Evolutionary conservation across 2,329 filamentous ascomycete species (phyloP).

Genomic region (Fusarium marasasianum): DNA sequence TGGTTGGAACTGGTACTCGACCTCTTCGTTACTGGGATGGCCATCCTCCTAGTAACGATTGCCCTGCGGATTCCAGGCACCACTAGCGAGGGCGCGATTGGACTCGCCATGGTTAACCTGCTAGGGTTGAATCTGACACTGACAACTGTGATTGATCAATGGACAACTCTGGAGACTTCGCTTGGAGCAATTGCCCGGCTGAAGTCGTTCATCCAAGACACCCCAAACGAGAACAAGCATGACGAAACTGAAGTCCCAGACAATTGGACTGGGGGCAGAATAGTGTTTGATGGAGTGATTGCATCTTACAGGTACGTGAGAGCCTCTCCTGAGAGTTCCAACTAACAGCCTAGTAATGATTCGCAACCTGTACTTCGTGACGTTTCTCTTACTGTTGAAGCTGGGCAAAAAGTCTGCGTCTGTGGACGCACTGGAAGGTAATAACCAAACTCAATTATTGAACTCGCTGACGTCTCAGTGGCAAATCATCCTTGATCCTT

Average conservation of each 20-base stretch:
- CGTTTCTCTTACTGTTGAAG: slow-evolving; percentile 33
- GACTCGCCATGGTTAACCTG: slow-evolving; percentile 44
- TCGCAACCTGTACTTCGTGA: slow-evolving; percentile 17
- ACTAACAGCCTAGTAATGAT: slow-evolving; percentile 24
- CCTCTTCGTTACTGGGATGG: slow-evolving; percentile 57
- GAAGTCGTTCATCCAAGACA: slow-evolving; percentile 44
- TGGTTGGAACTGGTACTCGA: slow-evolving; percentile 61
- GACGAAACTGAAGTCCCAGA: background rate
- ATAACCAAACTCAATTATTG: fast-evolving
- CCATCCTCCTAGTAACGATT: slow-evolving; percentile 56
- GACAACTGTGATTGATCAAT: slow-evolving; percentile 45
- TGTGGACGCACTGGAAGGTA: slow-evolving; percentile 59
- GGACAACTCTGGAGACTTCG: slow-evolving; percentile 51
- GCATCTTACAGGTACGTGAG: slow-evolving; percentile 41
- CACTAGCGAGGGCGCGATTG: slow-evolving; percentile 45
- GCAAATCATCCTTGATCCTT: slow-evolving; percentile 60
- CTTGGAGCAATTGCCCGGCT: slow-evolving; percentile 49
- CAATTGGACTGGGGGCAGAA: slow-evolving; percentile 44
- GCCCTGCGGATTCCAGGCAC: slow-evolving; percentile 46
- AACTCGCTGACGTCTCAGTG: slow-evolving; percentile 45
- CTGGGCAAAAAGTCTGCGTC: slow-evolving; percentile 59
- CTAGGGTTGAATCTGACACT: slow-evolving; percentile 45
- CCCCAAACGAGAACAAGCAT: slow-evolving; percentile 41
- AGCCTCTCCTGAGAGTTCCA: fast-evolving
- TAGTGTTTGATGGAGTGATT: slow-evolving; percentile 42